Evolutionary conservation across 2,329 filamentous ascomycete genomes (phyloP).

Genomic region (Pseudogymnoascus sp.): DNA sequence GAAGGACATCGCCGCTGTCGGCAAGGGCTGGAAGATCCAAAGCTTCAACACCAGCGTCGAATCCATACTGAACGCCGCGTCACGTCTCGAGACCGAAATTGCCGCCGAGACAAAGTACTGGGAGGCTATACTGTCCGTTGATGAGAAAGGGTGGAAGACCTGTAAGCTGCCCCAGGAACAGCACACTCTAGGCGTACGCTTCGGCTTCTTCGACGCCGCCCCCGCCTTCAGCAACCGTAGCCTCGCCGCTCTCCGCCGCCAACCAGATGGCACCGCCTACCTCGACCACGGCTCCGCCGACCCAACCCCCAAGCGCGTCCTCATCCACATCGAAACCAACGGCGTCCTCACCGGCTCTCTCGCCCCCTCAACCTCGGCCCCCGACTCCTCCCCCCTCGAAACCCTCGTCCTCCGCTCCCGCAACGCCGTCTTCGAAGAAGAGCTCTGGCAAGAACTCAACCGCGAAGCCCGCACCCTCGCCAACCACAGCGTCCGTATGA

Average conservation of each 20-base stretch:
- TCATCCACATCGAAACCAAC: conserved; percentile 56
- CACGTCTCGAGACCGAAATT: conserved; percentile 68
- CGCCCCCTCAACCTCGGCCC: conserved; percentile 42
- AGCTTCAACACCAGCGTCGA: conserved; percentile 68
- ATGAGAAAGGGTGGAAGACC: conserved; percentile 78
- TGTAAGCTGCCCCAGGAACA: conserved; percentile 66
- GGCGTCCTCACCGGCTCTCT: conserved; percentile 52
- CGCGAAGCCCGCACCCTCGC: conserved; percentile 69
- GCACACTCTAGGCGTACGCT: conserved; percentile 74
- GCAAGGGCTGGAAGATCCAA: conserved; percentile 68
- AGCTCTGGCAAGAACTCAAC: conserved; percentile 83
- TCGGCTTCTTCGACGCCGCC: conserved; percentile 72
- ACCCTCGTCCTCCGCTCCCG: conserved; percentile 65
- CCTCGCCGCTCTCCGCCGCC: conserved; percentile 70
- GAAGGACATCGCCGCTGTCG: conserved; percentile 49
- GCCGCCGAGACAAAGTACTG: conserved; percentile 78
- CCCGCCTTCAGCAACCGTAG: conserved; percentile 59
- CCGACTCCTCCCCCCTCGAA: conserved; percentile 53
- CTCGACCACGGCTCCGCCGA: conserved; percentile 54
- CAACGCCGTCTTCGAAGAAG: conserved; percentile 73
- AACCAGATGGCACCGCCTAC: conserved; percentile 64
- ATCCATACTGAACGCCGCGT: conserved; percentile 63
- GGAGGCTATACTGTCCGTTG: conserved; percentile 75
- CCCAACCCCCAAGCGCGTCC: conserved; percentile 50
- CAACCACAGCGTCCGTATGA: conserved; percentile 60